Conservation (phyloP, 768 basidiomycete genomes). For the Auricularia sp. region DNA sequence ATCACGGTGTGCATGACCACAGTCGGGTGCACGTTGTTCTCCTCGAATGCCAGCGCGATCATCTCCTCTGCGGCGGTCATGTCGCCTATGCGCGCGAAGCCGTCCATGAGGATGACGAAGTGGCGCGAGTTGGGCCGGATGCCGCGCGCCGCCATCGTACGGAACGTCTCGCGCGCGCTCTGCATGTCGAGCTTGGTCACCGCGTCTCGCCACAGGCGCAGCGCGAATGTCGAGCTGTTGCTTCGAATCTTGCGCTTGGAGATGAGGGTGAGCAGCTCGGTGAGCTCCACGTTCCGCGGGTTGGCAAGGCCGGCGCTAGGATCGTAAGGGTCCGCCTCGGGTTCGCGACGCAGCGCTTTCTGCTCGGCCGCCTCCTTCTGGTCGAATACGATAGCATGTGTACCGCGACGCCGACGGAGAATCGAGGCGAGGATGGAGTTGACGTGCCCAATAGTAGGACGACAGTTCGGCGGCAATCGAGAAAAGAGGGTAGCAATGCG, state of each 20-base stretch:
- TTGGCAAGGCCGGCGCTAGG: conserved; percentile 4
- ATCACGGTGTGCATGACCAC: conserved; percentile 70
- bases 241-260: conserved; percentile 27
- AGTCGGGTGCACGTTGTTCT: conserved; percentile 45
- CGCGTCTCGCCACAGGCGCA: conserved; percentile 57
- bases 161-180: conserved; percentile 45
- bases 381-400: conserved; percentile 14
- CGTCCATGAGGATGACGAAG: conserved; percentile 66
- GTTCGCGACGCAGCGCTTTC: neutral
- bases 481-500: conserved; percentile 35
- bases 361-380: conserved; percentile 16
- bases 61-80: conserved; percentile 44
- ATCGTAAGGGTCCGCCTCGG: neutral
- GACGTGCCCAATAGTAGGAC: conserved; percentile 46
- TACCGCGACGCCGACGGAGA: conserved; percentile 42
- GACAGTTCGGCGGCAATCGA: conserved; percentile 23
- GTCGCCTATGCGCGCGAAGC: conserved; percentile 53
- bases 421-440: conserved; percentile 45
- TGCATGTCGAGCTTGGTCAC: conserved; percentile 41
- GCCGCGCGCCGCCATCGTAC: conserved; percentile 53
- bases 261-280: neutral
- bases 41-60: conserved; percentile 38
- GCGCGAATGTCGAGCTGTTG: conserved; percentile 47
- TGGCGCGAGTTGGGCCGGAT: conserved; percentile 66
- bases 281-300: neutral